Evolutionary conservation across 306 rosid species (phyloP), one percentile per base, ranked within the genome.

Genomic region (Spatholobus suberectus): DNA sequence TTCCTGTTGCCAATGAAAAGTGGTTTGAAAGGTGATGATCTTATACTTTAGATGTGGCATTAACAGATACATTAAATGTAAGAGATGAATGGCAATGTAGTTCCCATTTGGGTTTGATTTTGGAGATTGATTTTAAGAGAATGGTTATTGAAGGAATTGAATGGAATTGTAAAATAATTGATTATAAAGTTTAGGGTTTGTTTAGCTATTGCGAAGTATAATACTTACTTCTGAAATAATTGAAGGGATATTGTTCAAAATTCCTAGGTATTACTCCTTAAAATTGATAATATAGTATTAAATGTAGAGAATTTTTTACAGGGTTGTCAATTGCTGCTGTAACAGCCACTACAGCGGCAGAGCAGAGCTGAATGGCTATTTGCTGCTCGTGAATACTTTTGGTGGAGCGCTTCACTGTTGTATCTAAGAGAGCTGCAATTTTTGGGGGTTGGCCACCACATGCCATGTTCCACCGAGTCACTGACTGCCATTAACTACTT

Each of bases 161-260:
- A 32, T 62, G 41, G 29, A 29, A 37, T 18, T 20, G 35, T 23
- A 21, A 18, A 26, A 58, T 40, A 35, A 14, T 38, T 41, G 41
- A 10, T 61, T 41, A 59, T 65, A 34, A 15, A 26, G n/a, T 29
- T 26, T 43, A n/a, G 21, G 18, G 51, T 17, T 35, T 26, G 29
- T 26, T 43, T 24, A 8, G 34, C 43, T 43, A 43, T 27, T 44
- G 20, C 29, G 26, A 40, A 59, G 27, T 43, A 27, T 65, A 44
- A 27, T 29, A 46, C 26, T 32, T 34, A 20, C 49, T 76, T 77
- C 20, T 43, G 23, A 67, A 49, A 66, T 67, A 32, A 78, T 78
- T 15, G 43, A 78, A 63, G 38, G 2, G 41, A 1, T 49, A 1
- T n/a, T 15, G 8, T 35, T 52, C 29, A 40, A 78, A 78, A 34